Base-by-base conservation (phyloP, 208 protist genomes). In the Trypanosoma lewisi region DNA sequence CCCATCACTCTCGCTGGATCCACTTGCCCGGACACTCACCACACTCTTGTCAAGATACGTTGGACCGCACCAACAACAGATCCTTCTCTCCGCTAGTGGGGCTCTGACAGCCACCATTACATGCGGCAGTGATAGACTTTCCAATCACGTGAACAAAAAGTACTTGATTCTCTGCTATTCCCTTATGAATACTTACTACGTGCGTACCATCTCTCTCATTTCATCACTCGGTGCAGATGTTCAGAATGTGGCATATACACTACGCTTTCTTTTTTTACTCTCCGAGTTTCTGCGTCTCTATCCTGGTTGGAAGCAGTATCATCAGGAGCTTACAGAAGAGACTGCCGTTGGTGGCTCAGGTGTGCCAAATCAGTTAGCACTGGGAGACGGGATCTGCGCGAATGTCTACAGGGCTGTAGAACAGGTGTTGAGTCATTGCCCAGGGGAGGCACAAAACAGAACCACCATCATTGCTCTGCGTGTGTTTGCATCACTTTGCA, bases 101-200 rank as follows among this genome's bases (percentile, higher is more conserved):
- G 79, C 77, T 11, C 70, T 96, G 47, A 75, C 72, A 5, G 74
- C 84, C 9, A 74, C 88, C 33, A 91, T 96, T 65, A 93, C 85
- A 17, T 89, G 80, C 56, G 83, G 85, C 3, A 53, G 70, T 0
- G 61, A 85, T 45, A 63, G 65, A 39, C 67, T 80, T 34, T 74
- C 75, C 14, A 54, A 66, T 6, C 53, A 75, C 19, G 77, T 85
- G 1, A 85, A 89, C 41, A 65, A 65, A 14, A 75, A 77, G n/a
- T 89, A 96, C 57, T 59, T 96, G 53, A 56, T 67, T 23, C 67
- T 85, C 28, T 94, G 84, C 73, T 96, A 96, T 63, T 67, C 70
- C 9, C 80, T 94, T 47, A 91, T 96, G 86, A 94, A 93, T 66
- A 81, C 67, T 19, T 94, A 94, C 72, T 96, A 93, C 62, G 78